Evolutionary conservation across 805 yeast species (phyloP), one percentile per base, ranked within the genome.

Genomic region (Ogataea zsoltii): DNA sequence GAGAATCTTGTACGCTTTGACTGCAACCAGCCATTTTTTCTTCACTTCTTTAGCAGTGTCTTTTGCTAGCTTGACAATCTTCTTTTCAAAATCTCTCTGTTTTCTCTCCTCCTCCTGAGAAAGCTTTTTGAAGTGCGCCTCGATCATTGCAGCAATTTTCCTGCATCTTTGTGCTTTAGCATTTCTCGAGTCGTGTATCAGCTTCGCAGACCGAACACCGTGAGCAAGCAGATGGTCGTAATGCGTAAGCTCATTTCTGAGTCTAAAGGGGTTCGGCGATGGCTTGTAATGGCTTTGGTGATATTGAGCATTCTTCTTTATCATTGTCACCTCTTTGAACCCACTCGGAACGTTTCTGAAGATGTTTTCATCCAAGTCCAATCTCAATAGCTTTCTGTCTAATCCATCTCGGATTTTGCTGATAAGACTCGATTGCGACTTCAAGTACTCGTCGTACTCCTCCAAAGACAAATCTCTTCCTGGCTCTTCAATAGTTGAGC

Each of bases 21-120:
- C 88, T 2, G 97, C 99, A 39, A 90, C 74, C 17, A 75, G 70
- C 99, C 99, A 94, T 58, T 94, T 82, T 62, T 83, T 89, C 65
- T 85, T 85, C 10, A 94, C 97, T 35, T 90, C 89, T 56, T 80
- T 83, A 1, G 87, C 85, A 0, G 95, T 86, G 39, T 83, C 76
- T 55, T 88, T 79, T n/a, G 97, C 96, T 28, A 92, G 63, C 48
- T 77, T 79, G 46, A 76, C 71, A 46, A 85, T 72, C 42, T 81
- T 79, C 55, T 79, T 85, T 55, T 90, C 96, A 55, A 82, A 79
- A 46, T 86, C 95, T 53, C 83, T 83, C 17, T 76, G 76, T 46
- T 81, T 79, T 46, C 96, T 78, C 54, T 92, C 98, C 53, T 87
- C 88, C 35, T 95, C 96, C 46, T 96, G 96, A 0, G 85, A 82